Base-by-base conservation (phyloP, 352 stramenopile species). In the Phytophthora hybrid region DNA sequence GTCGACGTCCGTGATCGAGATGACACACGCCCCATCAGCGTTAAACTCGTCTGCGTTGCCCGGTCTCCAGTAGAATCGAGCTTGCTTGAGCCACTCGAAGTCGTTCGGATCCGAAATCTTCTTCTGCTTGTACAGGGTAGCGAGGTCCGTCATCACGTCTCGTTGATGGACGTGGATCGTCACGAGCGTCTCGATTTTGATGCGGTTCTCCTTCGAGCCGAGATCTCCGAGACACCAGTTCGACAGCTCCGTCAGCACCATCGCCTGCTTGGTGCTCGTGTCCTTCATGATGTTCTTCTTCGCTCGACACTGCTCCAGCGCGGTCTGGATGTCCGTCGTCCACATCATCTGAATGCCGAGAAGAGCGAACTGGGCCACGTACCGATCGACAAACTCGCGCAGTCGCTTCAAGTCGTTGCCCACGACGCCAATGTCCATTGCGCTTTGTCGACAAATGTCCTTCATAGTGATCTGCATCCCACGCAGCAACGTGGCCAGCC, bases 51-150 rank as follows among this genome's bases (percentile, higher is more conserved):
- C 97, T 0, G 79, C 75, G 58, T 95, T 96, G 61, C 96, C 98
- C 7, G 93, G 86, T 23, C 97, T 89, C 97, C 97, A 99, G 74
- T 99, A 99, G 70, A 99, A 99, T 10, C 98, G 89, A n/a, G 96
- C 97, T 77, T 99, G 98, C 76, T 99, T 99, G 53, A 99, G 94
- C 98, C 98, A 99, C 71, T 99, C 97, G 73, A 99, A 99, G 76
- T 99, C 97, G 76, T 99, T 99, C 47, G 97, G 89, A 75, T 99
- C 97, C 5, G 88, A 96, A 61, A 99, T 98, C 72, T 98, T 98
- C 78, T 99, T 99, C 58, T 96, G 89, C 68, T 97, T 96, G 84
- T 98, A 97, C 18, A 99, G 82, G 2, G 90, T 88, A 14, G 88
- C 88, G 3, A 99, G 79, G 70, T 99, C 97, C 9, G 92, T 97